Percentiles rank a stretch among this genome's conserved stretches.
Evolutionary conservation across 768 basidiomycete species (phyloP).

Genomic region (Auricularia sp.): DNA sequence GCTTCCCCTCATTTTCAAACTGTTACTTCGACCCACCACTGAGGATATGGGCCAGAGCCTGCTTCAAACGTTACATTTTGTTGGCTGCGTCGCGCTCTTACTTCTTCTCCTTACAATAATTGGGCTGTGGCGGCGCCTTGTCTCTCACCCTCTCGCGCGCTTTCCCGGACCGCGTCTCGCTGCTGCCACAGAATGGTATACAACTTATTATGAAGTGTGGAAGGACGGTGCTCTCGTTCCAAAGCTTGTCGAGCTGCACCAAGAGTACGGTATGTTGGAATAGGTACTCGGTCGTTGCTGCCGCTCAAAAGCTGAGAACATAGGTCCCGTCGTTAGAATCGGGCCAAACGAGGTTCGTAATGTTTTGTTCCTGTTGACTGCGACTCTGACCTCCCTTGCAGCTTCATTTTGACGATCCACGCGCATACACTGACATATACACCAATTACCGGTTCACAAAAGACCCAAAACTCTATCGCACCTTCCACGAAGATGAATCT

Average conservation of each 20-base stretch:
- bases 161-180: conserved; percentile 15
- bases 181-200: conserved; percentile 8
- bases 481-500: conserved; percentile 28
- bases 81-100: too few relatives aligned
- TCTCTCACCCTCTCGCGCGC: conserved; percentile 12
- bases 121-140: not conserved
- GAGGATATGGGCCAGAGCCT: too few relatives aligned
- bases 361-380: not conserved
- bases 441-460: conserved; percentile 22
- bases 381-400: conserved; percentile 6
- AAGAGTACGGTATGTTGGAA: conserved; percentile 23
- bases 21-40: too few relatives aligned
- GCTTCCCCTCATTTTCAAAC: too few relatives aligned
- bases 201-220: conserved; percentile 10
- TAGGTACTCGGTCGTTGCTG: not conserved
- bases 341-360: conserved; percentile 28
- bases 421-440: conserved; percentile 32
- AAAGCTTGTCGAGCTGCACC: conserved; percentile 27
- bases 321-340: conserved; percentile 30
- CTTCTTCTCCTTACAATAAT: too few relatives aligned
- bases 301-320: not conserved
- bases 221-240: conserved; percentile 15
- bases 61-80: too few relatives aligned
- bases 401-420: conserved; percentile 35
- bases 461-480: conserved; percentile 26